Evolutionary conservation across 441 rosid species (phyloP), one percentile per base, ranked within the genome.

Genomic region (Cnidoscolus chayamansa): DNA sequence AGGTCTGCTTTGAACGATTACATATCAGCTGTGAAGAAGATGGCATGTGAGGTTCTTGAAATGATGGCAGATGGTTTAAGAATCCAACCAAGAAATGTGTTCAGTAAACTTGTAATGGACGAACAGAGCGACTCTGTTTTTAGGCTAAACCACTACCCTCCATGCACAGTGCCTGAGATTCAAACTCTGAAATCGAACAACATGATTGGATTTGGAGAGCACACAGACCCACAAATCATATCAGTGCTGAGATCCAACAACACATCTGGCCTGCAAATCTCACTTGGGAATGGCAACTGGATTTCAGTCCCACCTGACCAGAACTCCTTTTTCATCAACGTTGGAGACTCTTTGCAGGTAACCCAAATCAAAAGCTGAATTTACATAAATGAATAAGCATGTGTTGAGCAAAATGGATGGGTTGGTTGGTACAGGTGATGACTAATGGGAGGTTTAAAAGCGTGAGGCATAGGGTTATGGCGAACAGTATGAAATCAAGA

Each of bases 161-260:
- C 78, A 58, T 71, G 54, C 63, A 69, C 76, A n/a, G 65, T 71
- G 72, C 60, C 45, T 3, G 45, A 7, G 45, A 40, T 76, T 59
- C 82, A 80, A 59, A 79, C 71, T 10, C 73, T 76, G 80, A 73
- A 43, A 70, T 86, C 72, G 70, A 74, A 76, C 11, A 80, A 76
- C 68, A 67, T 86, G 76, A 77, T 94, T 59, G 98, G 98, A 25
- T 94, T 94, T 65, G 98, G 98, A n/a, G 98, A 88, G 81, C 98
- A 94, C 70, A 88, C 98, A 65, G 98, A 94, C 90, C 98, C 97
- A 78, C 98, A 94, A 88, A 94, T 94, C 76, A 63, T 94, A 74
- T 91, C 98, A 65, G 79, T 92, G 62, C 73, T 94, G 58, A 76
- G 94, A 87, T 94, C 98, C 70, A 94, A 94, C 90, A 93, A 90